phyloP scores from a whole-genome alignment of 2,329 filamentous ascomycete genomes.

The Talaromyces verruculosus region DNA sequence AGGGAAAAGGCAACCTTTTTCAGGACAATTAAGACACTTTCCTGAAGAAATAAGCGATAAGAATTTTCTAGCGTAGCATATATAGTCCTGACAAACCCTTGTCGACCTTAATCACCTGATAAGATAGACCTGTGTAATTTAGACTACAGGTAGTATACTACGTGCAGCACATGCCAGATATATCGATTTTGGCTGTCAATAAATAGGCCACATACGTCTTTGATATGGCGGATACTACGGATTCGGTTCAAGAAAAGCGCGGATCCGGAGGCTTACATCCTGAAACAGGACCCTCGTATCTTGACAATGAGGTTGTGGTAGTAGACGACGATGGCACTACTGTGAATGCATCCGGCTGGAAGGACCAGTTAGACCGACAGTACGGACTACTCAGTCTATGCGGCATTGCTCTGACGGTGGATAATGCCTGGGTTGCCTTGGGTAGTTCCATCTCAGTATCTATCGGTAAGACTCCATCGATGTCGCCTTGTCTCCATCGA shows the following conservation, averaged over 20 bases:
- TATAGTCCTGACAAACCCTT: neutral
- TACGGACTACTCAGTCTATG: constrained; percentile 22
- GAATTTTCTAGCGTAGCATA: neutral
- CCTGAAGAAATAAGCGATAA: neutral
- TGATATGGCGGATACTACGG: neutral
- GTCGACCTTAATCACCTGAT: neutral
- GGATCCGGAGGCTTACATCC: neutral
- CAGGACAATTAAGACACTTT: neutral
- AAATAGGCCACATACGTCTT: neutral
- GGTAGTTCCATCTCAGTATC: constrained; percentile 22
- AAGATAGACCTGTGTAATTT: neutral
- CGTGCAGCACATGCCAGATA: neutral
- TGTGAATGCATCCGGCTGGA: constrained; percentile 22
- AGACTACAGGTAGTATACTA: neutral
- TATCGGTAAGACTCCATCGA: constrained; percentile 18
- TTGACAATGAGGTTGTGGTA: constrained; percentile 20
- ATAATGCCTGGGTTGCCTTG: constrained; percentile 23
- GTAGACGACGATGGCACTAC: constrained; percentile 13
- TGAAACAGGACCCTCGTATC: neutral
- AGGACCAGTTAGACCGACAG: constrained; percentile 20
- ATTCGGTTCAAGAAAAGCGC: neutral
- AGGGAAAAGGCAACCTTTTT: neutral
- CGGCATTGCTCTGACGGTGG: constrained; percentile 22
- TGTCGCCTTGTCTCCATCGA: constrained; percentile 27
- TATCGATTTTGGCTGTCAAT: neutral